A percentile compares a stretch with the other conserved stretches of the same genome.
Evolutionary conservation across 75 land plant genomes (phyloP).

Genomic region (Picea glauca): DNA sequence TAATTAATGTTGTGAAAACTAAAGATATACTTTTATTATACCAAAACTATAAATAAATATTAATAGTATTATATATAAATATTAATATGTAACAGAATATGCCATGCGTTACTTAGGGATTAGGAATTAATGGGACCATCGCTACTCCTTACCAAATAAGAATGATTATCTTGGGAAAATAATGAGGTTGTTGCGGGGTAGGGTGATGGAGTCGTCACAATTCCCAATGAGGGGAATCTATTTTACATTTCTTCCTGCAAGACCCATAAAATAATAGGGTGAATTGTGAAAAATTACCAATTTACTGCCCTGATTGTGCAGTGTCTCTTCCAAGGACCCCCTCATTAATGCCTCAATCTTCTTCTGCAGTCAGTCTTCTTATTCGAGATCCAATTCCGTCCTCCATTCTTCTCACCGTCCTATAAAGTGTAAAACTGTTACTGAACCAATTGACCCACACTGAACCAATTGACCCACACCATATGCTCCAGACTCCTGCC

Average conservation of each 20-base stretch:
- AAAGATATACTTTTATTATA: no score
- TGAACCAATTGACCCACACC: no score
- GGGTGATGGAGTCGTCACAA: neutral
- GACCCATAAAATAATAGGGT: neutral
- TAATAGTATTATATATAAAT: no score
- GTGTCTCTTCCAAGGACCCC: neutral
- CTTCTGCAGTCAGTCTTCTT: neutral
- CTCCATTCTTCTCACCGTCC: neutral
- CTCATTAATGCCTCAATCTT: no score
- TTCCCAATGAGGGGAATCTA: neutral
- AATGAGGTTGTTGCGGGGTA: neutral
- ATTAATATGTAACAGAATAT: no score
- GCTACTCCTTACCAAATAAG: neutral
- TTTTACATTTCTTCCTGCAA: neutral
- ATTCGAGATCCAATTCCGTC: neutral
- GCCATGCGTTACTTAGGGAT: neutral
- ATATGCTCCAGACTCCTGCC: no score
- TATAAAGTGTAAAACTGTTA: no score
- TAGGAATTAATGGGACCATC: neutral
- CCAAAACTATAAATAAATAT: no score
- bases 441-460: no score
- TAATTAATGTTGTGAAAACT: no score
- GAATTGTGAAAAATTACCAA: neutral
- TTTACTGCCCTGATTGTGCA: neutral
- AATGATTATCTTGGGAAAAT: neutral